A percentile compares a stretch with the other conserved stretches of the same genome.
These are phyloP conservation scores for Xylariaceae sp. DNA, from an alignment of 2,329 filamentous ascomycete genomes.

Conservation along the genomic window DNA sequence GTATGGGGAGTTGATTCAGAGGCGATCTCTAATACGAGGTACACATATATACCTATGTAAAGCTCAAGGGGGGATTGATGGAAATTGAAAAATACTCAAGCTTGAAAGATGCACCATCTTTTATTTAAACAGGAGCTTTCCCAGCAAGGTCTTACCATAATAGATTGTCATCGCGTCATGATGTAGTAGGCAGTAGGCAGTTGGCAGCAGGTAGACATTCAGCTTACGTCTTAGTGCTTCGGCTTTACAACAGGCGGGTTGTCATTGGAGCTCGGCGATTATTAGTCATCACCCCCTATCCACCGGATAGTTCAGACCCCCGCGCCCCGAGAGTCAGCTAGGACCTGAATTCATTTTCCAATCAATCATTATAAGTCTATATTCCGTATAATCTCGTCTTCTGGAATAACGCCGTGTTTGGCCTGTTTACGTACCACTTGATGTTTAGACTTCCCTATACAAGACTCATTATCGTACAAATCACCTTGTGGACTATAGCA, in stretches of 20 bases:
- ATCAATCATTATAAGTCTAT: neutral
- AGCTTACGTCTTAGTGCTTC: slow-evolving; percentile 17
- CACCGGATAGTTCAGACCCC: slow-evolving; percentile 17
- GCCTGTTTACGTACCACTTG: neutral
- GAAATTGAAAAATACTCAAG: neutral
- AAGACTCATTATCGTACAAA: too few species aligned
- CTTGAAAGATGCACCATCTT: neutral
- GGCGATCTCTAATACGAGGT: neutral
- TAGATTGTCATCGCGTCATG: slow-evolving; percentile 23
- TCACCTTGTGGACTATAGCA: too few species aligned
- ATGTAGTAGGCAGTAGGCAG: too few species aligned
- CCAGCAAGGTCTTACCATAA: neutral
- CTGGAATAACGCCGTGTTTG: too few species aligned
- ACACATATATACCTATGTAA: too few species aligned
- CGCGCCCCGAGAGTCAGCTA: slow-evolving; percentile 14
- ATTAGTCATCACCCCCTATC: neutral
- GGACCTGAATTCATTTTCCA: too few species aligned
- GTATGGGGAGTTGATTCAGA: neutral
- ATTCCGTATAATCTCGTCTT: too few species aligned
- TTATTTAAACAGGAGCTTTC: neutral
- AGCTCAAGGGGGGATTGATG: neutral
- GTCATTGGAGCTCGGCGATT: slow-evolving; percentile 19
- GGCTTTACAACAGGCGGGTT: slow-evolving; percentile 7
- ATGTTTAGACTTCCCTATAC: too few species aligned
- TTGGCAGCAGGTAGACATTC: slow-evolving; percentile 2